Percentiles rank a stretch among this genome's conserved stretches.
Conservation (phyloP, 768 basidiomycete species). For the Cystofilobasidium ferigula region DNA sequence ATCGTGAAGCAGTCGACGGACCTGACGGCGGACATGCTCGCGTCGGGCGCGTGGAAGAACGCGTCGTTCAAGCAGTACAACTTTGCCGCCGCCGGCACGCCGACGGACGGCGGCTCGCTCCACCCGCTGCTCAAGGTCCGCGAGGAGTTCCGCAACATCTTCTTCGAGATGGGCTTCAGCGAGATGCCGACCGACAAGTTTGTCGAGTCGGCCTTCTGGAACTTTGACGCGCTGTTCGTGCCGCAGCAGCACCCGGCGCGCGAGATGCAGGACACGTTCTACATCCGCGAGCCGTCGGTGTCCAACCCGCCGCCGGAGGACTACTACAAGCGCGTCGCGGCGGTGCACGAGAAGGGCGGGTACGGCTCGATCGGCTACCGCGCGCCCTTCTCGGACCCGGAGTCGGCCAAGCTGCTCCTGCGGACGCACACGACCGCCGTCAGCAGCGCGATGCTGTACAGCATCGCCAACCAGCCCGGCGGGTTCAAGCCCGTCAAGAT, state of each 20-base stretch:
- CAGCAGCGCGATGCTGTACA: constrained; percentile 84
- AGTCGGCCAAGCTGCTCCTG: constrained; percentile 80
- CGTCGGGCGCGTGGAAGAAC: constrained; percentile 90
- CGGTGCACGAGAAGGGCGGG: constrained; percentile 67
- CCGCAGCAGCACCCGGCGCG: constrained; percentile 98
- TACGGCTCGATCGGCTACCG: constrained; percentile 93
- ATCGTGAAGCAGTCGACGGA: constrained; percentile 91
- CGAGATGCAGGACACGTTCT: constrained; percentile 97
- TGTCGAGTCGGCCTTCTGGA: constrained; percentile 98
- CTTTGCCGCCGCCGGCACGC: constrained; percentile 89
- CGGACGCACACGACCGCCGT: constrained; percentile 96
- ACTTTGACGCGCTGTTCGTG: constrained; percentile 94
- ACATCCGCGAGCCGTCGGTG: constrained; percentile 43
- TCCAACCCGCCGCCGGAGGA: constrained; percentile 55
- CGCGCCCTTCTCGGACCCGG: constrained; percentile 86
- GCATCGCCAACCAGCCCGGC: constrained; percentile 65
- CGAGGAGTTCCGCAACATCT: constrained; percentile 93
- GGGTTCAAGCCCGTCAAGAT: constrained; percentile 49
- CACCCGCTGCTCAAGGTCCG: constrained; percentile 95
- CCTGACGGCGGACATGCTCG: constrained; percentile 86
- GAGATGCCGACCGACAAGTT: constrained; percentile 96
- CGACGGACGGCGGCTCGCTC: constrained; percentile 77
- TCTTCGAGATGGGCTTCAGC: constrained; percentile 98
- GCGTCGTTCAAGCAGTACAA: constrained; percentile 96
- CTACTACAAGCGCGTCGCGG: constrained; percentile 75